phyloP scores from a whole-genome alignment of 768 basidiomycete species.

The Pleurotus tuoliensis region DNA sequence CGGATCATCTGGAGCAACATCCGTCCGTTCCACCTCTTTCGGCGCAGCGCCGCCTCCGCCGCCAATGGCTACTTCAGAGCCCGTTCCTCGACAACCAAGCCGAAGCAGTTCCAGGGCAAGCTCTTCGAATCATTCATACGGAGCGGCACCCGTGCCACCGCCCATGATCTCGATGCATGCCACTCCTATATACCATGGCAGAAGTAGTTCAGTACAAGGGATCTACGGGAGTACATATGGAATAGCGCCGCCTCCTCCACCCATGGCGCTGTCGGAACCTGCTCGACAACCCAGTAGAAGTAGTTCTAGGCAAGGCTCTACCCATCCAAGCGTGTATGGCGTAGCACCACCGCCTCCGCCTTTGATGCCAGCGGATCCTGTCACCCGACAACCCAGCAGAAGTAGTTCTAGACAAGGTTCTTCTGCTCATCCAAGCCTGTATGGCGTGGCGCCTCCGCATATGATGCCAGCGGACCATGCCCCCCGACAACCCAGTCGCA shows the following conservation, averaged over 20 bases:
- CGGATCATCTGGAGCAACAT: neutral
- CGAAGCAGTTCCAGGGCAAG: neutral
- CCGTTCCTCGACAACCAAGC: neutral
- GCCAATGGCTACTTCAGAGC: neutral
- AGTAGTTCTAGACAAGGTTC: neutral
- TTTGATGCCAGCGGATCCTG: neutral
- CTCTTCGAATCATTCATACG: slow-evolving; percentile 32
- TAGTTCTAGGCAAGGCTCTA: neutral
- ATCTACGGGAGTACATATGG: neutral
- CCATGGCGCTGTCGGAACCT: neutral
- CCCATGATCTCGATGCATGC: neutral
- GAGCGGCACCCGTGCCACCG: slow-evolving; percentile 31
- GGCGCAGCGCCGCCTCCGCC: slow-evolving; percentile 2
- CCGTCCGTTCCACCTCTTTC: neutral
- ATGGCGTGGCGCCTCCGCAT: neutral
- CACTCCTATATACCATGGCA: neutral
- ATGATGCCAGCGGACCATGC: neutral
- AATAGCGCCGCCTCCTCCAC: neutral
- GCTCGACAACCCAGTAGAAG: neutral
- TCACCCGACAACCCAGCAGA: neutral
- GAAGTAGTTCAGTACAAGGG: neutral
- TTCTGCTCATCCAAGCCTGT: neutral
- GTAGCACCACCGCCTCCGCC: neutral
- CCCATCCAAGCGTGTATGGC: neutral
- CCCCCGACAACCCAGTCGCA: neutral